phyloP scores from a whole-genome alignment of 2,329 filamentous ascomycete genomes.

The Botryotinia convoluta region DNA sequence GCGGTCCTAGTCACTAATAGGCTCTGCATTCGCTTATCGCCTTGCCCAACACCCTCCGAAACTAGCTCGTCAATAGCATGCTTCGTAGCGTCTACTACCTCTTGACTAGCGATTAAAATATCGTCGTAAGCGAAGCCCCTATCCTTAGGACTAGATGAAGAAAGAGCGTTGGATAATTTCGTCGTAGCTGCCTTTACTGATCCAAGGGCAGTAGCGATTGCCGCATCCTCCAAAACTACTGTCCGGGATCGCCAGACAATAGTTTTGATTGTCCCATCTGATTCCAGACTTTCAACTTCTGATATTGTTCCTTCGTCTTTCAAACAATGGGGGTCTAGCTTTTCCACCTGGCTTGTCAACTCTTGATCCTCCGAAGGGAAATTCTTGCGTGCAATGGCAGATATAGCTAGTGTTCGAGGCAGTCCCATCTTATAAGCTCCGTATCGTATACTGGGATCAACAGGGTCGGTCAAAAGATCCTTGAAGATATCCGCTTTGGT shows the following conservation, averaged over 20 bases:
- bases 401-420: slow-evolving; percentile 78
- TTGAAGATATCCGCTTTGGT: slow-evolving; percentile 76
- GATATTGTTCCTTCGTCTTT: slow-evolving; percentile 52
- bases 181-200: slow-evolving; percentile 58
- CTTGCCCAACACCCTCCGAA: slow-evolving; percentile 77
- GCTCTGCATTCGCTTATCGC: slow-evolving; percentile 85
- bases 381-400: slow-evolving; percentile 72
- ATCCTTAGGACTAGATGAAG: slow-evolving; percentile 56
- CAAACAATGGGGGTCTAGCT: slow-evolving; percentile 66
- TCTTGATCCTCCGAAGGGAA: slow-evolving; percentile 68
- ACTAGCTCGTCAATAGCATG: slow-evolving; percentile 87
- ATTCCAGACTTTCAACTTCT: slow-evolving; percentile 49
- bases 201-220: slow-evolving; percentile 81
- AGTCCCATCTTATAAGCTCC: slow-evolving; percentile 90
- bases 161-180: slow-evolving; percentile 49
- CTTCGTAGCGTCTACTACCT: slow-evolving; percentile 90
- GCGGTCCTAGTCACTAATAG: slow-evolving; percentile 89
- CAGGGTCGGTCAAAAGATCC: slow-evolving; percentile 78
- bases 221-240: slow-evolving; percentile 87
- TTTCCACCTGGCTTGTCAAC: slow-evolving; percentile 66
- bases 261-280: slow-evolving; percentile 63
- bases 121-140: slow-evolving; percentile 87
- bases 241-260: slow-evolving; percentile 83
- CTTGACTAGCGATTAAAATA: slow-evolving; percentile 85
- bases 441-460: slow-evolving; percentile 92